Evolutionary conservation across 225 moss, liverwort and hornwort species (phyloP).

Genomic region (Physcomitrellopsis africana): DNA sequence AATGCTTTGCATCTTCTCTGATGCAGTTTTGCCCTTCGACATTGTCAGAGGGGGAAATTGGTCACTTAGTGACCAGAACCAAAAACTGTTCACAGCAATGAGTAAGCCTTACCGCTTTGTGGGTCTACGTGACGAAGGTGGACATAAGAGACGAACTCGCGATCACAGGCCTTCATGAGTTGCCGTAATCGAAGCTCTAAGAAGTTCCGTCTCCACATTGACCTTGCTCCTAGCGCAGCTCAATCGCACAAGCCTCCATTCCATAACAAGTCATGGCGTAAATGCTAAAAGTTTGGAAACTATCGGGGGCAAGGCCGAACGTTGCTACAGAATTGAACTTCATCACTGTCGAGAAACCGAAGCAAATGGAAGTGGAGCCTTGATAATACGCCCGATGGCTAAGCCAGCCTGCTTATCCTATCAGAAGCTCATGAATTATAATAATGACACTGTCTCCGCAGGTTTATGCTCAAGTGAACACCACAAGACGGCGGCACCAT

Average conservation of each 20-base stretch:
- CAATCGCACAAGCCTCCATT: neutral
- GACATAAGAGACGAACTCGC: neutral
- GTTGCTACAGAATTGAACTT: neutral
- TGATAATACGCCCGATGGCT: neutral
- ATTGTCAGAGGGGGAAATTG: conserved; percentile 18
- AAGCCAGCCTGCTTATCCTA: neutral
- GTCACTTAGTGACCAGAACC: neutral
- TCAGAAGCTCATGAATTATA: conserved; percentile 5
- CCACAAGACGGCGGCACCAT: conserved; percentile 32
- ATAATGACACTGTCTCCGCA: conserved; percentile 43
- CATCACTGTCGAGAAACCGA: neutral
- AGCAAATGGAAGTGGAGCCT: neutral
- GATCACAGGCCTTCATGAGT: conserved; percentile 12
- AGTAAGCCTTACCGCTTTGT: neutral
- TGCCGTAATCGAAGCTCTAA: neutral
- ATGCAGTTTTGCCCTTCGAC: conserved; percentile 47
- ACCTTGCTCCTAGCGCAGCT: neutral
- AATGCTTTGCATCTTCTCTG: conserved; percentile 60
- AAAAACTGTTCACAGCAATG: too few relatives aligned
- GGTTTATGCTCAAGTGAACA: conserved; percentile 34
- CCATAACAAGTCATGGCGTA: neutral
- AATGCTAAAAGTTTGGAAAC: neutral
- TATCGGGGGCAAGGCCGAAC: neutral
- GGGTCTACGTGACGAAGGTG: conserved; percentile 12
- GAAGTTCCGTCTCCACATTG: neutral